Evolutionary conservation across 495 filamentous ascomycete species (phyloP), one percentile per base, ranked within the genome.

Genomic region (Penicillium cinerascens): DNA sequence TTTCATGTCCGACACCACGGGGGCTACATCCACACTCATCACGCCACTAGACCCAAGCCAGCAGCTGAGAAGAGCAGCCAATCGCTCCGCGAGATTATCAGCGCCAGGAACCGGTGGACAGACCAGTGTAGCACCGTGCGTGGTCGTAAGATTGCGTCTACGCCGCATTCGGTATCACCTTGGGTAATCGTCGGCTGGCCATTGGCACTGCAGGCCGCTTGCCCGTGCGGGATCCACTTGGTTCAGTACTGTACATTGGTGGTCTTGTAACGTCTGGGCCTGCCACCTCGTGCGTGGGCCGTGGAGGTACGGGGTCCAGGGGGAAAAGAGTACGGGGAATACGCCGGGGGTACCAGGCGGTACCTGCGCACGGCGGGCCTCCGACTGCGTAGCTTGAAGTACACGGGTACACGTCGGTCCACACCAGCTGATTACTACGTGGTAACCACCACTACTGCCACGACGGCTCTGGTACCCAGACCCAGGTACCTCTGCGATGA

Each of bases 391-490:
- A 33, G 29, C 29, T 33, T 33, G 10, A 43, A 43, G 41, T 43
- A 25, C 37, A 16, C 37, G n/a, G 38, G 48, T 51, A 47, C 22
- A 39, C 15, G 23, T 25, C 13, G 18, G 29, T 26, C 25, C 20
- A 18, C 23, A 13, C 15, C 13, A 17, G 17, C 17, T 13, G 27
- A 33, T 33, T 33, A 33, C 29, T 3, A 10, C 37, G 18, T 6
- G 37, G 16, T 45, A 58, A 44, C 38, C 45, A 44, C 52, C 51
- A 56, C 47, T 63, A 63, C 54, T 63, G 53, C 56, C 59, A 65
- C 58, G 45, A 52, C 52, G 54, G 54, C 50, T 51, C 42, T 44
- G 44, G 43, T 58, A 57, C 57, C 47, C 56, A 38, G 48, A 42
- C 56, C 53, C 53, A 61, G 59, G 59, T 61, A 62, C 59, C 55